These are phyloP conservation scores for Filosporella fistucella DNA, from an alignment of 495 filamentous ascomycete genomes.

Conservation along the genomic window DNA sequence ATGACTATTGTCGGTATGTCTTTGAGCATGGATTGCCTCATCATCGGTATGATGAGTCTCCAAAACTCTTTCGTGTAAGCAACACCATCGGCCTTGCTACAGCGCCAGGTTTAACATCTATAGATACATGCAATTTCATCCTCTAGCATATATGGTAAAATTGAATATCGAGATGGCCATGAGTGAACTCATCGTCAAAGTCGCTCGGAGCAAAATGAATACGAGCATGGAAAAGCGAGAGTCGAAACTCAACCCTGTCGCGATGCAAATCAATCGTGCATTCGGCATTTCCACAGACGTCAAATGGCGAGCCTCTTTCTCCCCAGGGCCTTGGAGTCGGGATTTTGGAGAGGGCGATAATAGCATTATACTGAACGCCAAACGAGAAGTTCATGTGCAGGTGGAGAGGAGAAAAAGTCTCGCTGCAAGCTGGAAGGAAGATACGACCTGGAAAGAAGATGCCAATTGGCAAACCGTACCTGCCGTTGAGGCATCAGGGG, in stretches of 20 bases:
- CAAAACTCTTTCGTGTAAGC: conserved; percentile 9
- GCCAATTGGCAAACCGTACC: neutral
- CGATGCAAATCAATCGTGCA: neutral
- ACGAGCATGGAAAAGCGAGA: neutral
- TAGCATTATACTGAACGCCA: neutral
- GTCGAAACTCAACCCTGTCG: neutral
- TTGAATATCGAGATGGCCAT: conserved; percentile 35
- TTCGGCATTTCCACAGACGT: neutral
- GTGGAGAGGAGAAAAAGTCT: neutral
- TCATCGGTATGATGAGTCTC: conserved; percentile 20
- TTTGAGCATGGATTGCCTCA: conserved; percentile 15
- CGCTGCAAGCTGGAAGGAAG: neutral
- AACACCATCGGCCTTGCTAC: neutral
- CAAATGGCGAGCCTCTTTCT: neutral
- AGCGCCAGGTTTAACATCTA: neutral
- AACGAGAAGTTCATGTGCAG: neutral
- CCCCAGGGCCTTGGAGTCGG: too few relatives aligned
- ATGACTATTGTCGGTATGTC: conserved; percentile 16
- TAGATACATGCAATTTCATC: conserved; percentile 47
- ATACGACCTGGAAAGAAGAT: neutral
- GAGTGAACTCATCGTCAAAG: conserved; percentile 20
- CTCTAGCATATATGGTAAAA: conserved; percentile 48
- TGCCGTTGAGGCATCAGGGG: neutral
- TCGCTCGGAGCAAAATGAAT: neutral
- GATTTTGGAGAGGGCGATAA: too few relatives aligned